Percentiles rank a stretch among this genome's conserved stretches.
Conservation (phyloP, 1,284 basidiomycete genomes). For the Fomes fomentarius region DNA sequence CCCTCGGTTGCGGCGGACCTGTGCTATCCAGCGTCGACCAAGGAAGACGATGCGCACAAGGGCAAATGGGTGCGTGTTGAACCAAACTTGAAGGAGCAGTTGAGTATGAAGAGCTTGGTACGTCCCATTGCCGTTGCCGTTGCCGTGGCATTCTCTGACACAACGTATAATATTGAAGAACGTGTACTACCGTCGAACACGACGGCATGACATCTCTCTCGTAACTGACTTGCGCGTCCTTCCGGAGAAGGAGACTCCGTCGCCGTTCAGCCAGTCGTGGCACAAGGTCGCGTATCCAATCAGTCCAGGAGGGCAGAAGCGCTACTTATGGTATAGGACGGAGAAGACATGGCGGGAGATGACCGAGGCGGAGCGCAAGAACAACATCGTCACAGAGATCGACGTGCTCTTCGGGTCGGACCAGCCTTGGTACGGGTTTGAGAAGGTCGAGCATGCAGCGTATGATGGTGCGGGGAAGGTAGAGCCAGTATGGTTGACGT, state of each 20-base stretch:
- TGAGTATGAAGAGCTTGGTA: conserved; percentile 31
- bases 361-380: conserved; percentile 55
- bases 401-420: conserved; percentile 85
- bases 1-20: conserved; percentile 39
- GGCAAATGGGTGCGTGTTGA: conserved; percentile 90
- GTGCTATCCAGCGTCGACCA: conserved; percentile 72
- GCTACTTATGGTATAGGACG: conserved; percentile 78
- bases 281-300: conserved; percentile 45
- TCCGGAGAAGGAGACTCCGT: conserved; percentile 50
- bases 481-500: conserved; percentile 62
- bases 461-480: conserved; percentile 31
- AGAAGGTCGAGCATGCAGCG: conserved; percentile 62
- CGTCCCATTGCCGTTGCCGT: neutral
- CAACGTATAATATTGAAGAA: conserved; percentile 56
- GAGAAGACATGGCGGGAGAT: conserved; percentile 65
- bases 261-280: conserved; percentile 53
- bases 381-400: conserved; percentile 82
- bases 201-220: conserved; percentile 75
- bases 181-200: conserved; percentile 87
- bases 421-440: conserved; percentile 83
- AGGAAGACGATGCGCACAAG: conserved; percentile 74
- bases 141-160: neutral
- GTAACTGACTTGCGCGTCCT: conserved; percentile 66
- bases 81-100: conserved; percentile 73
- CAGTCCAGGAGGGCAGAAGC: conserved; percentile 32